phyloP scores from a whole-genome alignment of 2,329 filamentous ascomycete genomes.

The Monosporascus sp. region DNA sequence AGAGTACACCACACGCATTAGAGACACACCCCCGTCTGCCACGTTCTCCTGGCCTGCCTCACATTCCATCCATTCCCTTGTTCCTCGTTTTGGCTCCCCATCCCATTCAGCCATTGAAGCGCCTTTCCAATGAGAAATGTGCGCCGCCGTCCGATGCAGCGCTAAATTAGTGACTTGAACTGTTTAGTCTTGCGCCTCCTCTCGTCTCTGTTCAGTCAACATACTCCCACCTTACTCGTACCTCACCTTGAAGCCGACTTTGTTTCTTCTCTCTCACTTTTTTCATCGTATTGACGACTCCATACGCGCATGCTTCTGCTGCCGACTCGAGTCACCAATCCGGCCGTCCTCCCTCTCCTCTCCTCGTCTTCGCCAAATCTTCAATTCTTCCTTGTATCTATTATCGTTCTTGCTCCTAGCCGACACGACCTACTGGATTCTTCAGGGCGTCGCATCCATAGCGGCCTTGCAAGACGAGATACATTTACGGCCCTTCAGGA shows the following conservation, averaged over 20 bases:
- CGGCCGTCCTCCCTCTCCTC: constrained; percentile 11
- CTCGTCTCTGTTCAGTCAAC: no score
- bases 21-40: background rate
- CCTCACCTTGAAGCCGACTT: constrained; percentile 12
- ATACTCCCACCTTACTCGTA: no score
- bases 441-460: constrained; percentile 20
- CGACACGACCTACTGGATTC: constrained; percentile 3
- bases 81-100: constrained; percentile 6
- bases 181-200: no score
- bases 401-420: constrained; percentile 11
- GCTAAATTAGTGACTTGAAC: no score
- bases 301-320: background rate
- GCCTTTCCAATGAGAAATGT: constrained; percentile 1
- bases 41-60: background rate
- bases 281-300: constrained; percentile 14
- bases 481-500: constrained; percentile 13
- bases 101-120: constrained; percentile 1
- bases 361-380: constrained; percentile 6
- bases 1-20: background rate
- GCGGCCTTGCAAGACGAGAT: constrained; percentile 14
- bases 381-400: constrained; percentile 12
- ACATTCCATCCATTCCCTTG: background rate
- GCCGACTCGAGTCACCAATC: constrained; percentile 3
- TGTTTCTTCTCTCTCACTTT: constrained; percentile 11
- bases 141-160: no score